Evolutionary conservation across 2,329 filamentous ascomycete species (phyloP), one percentile per base, ranked within the genome.

Genomic region (Onygena corvina): DNA sequence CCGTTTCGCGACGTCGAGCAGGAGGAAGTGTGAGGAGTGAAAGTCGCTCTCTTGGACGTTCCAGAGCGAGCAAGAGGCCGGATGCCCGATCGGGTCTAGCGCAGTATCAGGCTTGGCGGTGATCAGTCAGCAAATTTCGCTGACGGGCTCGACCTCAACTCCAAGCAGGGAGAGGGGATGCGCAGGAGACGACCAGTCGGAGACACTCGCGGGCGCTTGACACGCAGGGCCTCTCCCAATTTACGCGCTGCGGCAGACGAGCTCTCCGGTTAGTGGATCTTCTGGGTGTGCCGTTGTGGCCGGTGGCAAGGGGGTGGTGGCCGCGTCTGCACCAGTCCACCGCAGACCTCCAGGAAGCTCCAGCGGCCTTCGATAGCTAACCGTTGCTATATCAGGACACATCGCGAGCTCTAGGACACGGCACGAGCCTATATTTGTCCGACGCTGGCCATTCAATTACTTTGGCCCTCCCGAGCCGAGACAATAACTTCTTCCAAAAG

Each of bases 91-190:
- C 3, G 2, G 47, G 54, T n/a, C 42, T 56, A 53, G 53, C 21
- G 36, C 36, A 0, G n/a, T 12, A 16, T 6, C 4, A 18, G 21
- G 44, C 54, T 56, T 56, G 54, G 54, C 54, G 38, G 34, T 51
- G 50, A 49, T 56, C 44, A 56, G 54, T 56, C 53, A 56, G 53
- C 51, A 54, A 53, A 47, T 49, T 54, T 50, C 48, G 48, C 48
- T 36, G 50, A 53, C 40, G 23, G 38, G 36, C 36, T 47, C 35
- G 48, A 54, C 54, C 49, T 54, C 54, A 53, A 44, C 14, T 36
- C 42, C 42, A 51, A 50, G 51, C 25, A 52, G 42, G 46, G 42
- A 50, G 53, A 53, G 54, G 53, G 31, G 27, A 12, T 21, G 36
- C 16, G 18, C n/a, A 40, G n/a, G 14, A 23, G 25, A 40, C 36